phyloP scores from a whole-genome alignment of 2,329 filamentous ascomycete species.

The Penicillium frequentans region DNA sequence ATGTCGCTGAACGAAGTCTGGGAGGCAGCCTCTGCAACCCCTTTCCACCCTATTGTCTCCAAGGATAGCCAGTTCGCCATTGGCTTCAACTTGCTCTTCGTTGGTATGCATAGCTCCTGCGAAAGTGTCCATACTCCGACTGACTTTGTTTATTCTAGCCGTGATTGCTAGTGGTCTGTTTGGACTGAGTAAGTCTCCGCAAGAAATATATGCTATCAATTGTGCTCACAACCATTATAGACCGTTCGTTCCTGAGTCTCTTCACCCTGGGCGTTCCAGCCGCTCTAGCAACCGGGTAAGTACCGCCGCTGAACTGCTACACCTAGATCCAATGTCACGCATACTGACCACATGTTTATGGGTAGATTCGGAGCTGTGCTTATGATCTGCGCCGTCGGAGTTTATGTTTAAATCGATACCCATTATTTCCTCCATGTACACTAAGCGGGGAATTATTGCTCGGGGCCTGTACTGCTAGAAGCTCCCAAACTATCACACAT shows the following conservation, averaged over 20 bases:
- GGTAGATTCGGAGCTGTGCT: conserved; percentile 87
- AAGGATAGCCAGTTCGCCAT: conserved; percentile 84
- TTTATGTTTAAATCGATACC: conserved; percentile 74
- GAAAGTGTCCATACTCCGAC: conserved; percentile 1
- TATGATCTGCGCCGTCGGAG: conserved; percentile 98
- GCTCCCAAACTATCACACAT: conserved; percentile 25
- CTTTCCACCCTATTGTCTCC: conserved; percentile 75
- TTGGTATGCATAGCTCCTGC: conserved; percentile 50
- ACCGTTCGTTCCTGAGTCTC: conserved; percentile 77
- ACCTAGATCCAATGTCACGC: background rate
- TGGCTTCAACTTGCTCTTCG: conserved; percentile 71
- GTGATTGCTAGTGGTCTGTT: conserved; percentile 76
- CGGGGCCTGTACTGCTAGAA: conserved; percentile 34
- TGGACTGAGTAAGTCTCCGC: conserved; percentile 68
- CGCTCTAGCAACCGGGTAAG: conserved; percentile 86
- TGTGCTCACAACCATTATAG: conserved; percentile 48
- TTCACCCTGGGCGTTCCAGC: conserved; percentile 79
- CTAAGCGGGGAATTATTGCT: conserved; percentile 31
- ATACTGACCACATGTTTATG: background rate
- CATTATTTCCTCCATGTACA: conserved; percentile 35
- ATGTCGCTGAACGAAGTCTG: conserved; percentile 83
- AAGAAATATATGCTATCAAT: background rate
- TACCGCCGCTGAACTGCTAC: conserved; percentile 23
- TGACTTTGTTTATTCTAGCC: conserved; percentile 40
- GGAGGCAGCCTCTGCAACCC: conserved; percentile 86